Evolutionary conservation across 2,329 filamentous ascomycete species (phyloP).

Genomic region (Talaromyces sp.): DNA sequence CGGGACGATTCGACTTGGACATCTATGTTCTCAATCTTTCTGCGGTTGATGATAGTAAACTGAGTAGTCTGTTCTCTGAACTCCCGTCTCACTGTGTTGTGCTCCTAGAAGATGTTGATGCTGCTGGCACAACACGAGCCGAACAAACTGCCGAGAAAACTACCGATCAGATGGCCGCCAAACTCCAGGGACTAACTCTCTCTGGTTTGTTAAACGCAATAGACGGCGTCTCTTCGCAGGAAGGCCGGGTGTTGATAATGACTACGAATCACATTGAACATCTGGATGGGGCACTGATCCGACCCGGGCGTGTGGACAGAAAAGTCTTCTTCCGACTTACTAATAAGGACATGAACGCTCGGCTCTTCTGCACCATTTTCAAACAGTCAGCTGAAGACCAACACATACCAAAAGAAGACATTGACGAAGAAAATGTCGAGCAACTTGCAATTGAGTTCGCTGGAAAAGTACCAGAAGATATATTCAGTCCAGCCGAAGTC

Average conservation of each 20-base stretch:
- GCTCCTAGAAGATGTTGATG: no score
- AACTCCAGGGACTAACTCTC: conserved; percentile 55
- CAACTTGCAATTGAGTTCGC: conserved; percentile 26
- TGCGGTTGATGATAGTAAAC: no score
- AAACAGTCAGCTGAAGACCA: neutral
- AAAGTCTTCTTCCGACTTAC: conserved; percentile 52
- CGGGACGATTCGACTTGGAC: no score
- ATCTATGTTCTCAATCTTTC: no score
- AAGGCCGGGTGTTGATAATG: conserved; percentile 76
- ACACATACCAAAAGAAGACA: conserved; percentile 14
- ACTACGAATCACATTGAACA: conserved; percentile 69
- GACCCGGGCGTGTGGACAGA: conserved; percentile 62
- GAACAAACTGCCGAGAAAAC: no score
- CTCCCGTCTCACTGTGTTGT: no score
- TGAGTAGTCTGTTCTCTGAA: no score
- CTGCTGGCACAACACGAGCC: conserved; percentile 24
- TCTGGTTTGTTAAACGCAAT: conserved; percentile 76
- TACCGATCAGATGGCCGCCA: neutral
- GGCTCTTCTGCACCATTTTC: conserved; percentile 36
- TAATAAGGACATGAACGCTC: conserved; percentile 25
- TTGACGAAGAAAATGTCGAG: neutral
- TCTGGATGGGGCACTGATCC: conserved; percentile 65
- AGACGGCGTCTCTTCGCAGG: conserved; percentile 71
- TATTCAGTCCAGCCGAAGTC: conserved; percentile 34
- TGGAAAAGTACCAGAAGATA: conserved; percentile 20